Evolutionary conservation across 352 stramenopile genomes (phyloP).

Genomic region (Globisporangium nagaii): DNA sequence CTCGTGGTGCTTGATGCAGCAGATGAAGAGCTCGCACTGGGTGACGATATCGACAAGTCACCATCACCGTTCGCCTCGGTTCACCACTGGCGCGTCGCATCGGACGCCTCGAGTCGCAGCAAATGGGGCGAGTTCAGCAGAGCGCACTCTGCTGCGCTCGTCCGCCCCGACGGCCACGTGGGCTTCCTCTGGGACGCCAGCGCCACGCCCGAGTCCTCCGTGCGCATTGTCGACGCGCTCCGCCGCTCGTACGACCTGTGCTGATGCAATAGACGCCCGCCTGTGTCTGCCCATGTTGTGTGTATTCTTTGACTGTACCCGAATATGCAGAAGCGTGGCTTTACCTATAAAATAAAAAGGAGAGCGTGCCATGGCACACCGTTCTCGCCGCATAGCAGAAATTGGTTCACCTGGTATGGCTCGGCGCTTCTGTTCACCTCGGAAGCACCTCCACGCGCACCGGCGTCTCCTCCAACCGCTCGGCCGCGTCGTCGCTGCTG

Average conservation of each 20-base stretch:
- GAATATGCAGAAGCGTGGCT: background rate
- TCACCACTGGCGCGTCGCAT: conserved; percentile 21
- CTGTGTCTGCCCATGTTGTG: background rate
- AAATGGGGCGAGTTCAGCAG: conserved; percentile 38
- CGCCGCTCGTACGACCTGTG: conserved; percentile 6
- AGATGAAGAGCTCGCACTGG: conserved; percentile 11
- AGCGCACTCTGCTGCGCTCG: conserved; percentile 33
- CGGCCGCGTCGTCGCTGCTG: background rate
- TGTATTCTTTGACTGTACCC: conserved; percentile 3
- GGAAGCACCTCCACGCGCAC: conserved; percentile 4
- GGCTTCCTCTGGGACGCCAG: conserved; percentile 44
- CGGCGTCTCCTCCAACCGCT: background rate
- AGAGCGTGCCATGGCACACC: no score
- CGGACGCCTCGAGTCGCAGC: conserved; percentile 15
- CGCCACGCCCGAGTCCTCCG: background rate
- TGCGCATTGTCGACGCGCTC: conserved; percentile 4
- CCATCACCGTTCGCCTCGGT: conserved; percentile 22
- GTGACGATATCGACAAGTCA: background rate
- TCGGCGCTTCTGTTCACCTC: conserved; percentile 1
- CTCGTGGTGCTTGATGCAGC: conserved; percentile 28
- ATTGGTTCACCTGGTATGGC: no score
- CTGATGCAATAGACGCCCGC: background rate
- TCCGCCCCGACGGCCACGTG: conserved; percentile 81
- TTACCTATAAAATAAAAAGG: background rate
- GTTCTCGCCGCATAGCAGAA: no score